Evolutionary conservation across 1,139 yeast genomes (phyloP).

Genomic region (Lodderomyces theae): DNA sequence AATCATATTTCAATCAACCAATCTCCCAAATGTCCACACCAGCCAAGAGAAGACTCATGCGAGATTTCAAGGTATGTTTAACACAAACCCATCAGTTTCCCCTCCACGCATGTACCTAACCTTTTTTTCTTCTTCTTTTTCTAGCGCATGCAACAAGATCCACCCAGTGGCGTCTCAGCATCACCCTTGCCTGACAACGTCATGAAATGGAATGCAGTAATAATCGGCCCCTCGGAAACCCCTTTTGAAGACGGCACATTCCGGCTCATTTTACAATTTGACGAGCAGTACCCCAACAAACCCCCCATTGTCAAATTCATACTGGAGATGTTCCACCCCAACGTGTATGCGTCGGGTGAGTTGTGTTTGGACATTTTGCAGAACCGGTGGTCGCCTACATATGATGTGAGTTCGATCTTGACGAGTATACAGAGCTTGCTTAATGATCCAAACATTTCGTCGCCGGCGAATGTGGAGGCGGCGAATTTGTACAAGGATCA

Average conservation of each 20-base stretch:
- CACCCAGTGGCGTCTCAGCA: constrained; percentile 97
- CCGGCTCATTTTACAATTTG: constrained; percentile 80
- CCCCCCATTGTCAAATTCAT: constrained; percentile 92
- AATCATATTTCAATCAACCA: too few relatives aligned
- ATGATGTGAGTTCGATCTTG: constrained; percentile 94
- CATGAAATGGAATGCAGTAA: constrained; percentile 97
- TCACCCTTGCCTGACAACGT: constrained; percentile 96
- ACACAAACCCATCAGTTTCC: too few relatives aligned
- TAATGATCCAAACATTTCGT: constrained; percentile 93
- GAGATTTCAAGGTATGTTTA: constrained; percentile 89
- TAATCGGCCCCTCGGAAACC: constrained; percentile 96
- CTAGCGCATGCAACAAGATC: constrained; percentile 93
- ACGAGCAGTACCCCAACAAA: constrained; percentile 96
- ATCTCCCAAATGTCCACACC: constrained; percentile 83
- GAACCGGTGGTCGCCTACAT: constrained; percentile 98
- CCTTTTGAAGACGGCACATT: constrained; percentile 99
- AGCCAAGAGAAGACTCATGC: constrained; percentile 96
- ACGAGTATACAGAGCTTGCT: constrained; percentile 84
- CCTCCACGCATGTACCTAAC: too few relatives aligned
- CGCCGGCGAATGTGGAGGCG: constrained; percentile 98
- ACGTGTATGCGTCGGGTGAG: constrained; percentile 94
- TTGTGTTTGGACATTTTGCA: constrained; percentile 93
- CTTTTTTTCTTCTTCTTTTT: background rate
- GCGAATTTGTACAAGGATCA: constrained; percentile 95
- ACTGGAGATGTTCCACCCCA: constrained; percentile 96